Base-by-base conservation (phyloP, 2,329 filamentous ascomycete genomes). In the Fusarium illudens region DNA sequence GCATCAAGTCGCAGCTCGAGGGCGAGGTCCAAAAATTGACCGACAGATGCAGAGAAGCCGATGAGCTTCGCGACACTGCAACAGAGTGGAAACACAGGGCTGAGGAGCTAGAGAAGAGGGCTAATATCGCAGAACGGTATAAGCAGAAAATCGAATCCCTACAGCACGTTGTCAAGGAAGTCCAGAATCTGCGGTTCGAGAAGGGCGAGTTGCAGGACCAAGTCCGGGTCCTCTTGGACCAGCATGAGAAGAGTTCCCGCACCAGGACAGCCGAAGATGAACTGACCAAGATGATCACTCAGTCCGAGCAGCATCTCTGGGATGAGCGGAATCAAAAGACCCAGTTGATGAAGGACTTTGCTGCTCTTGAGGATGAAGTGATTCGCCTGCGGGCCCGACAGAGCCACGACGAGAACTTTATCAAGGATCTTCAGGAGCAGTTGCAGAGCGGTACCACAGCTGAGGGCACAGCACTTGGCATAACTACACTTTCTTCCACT, bases 111-210 rank as follows among this genome's bases (percentile, higher is more conserved):
- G 82, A 84, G 53, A 88, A 87, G 74, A 89, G 88, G 70, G 87
- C 88, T 63, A 90, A 90, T 68, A 87, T 83, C 57, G 86, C 86
- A 8, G 88, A 89, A 57, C 82, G 88, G 59, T 86, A 87, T 73
- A 86, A 87, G 75, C 86, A 88, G 75, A 90, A 90, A 76, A 81
- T 90, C 13, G 86, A 88, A 72, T 81, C 82, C 13, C 83, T 86
- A 71, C 85, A 85, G 59, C 79, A 83, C 17, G 78, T 88, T 32
- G 85, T 86, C 62, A 84, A 82, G 57, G 86, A 89, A 68, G 83
- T 88, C 49, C 81, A 84, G 54, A 82, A 83, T 32, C 79, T 89
- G 7, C 82, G 85, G 59, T 85, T 84, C 61, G 85, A 87, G 70
- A 82, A 85, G 62, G 83, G 84, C 32, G 83, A 87, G 64, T 76